Percentiles rank a stretch among this genome's conserved stretches.
These are phyloP conservation scores for Ramichloridium luteum DNA, from an alignment of 2,329 filamentous ascomycete species.

Conservation along the genomic window DNA sequence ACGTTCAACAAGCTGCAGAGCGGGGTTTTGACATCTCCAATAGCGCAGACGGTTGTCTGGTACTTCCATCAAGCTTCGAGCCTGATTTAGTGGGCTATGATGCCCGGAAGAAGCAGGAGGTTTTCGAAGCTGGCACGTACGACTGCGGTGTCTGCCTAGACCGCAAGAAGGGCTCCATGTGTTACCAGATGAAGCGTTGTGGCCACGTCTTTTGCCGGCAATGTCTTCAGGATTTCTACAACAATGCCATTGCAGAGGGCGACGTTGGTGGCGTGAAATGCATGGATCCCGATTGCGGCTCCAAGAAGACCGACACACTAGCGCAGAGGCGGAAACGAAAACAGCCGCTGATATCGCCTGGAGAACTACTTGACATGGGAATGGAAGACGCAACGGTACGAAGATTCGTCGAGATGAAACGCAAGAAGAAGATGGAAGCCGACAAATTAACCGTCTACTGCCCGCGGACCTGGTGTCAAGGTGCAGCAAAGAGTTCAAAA, in stretches of 20 bases:
- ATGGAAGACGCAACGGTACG: slow-evolving; percentile 55
- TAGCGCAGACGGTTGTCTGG: slow-evolving; percentile 30
- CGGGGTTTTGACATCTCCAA: slow-evolving; percentile 40
- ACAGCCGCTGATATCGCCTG: slow-evolving; percentile 60
- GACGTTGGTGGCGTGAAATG: slow-evolving; percentile 71
- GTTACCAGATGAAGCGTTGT: slow-evolving; percentile 72
- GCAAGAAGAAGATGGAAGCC: slow-evolving; percentile 82
- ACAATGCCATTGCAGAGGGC: slow-evolving; percentile 73
- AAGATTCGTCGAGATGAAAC: slow-evolving; percentile 79
- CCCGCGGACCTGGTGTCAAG: slow-evolving; percentile 83
- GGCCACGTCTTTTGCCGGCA: slow-evolving; percentile 79
- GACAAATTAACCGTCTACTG: slow-evolving; percentile 91
- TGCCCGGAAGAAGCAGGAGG: slow-evolving; percentile 56
- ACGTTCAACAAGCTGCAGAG: slow-evolving; percentile 47
- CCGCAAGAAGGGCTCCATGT: slow-evolving; percentile 73
- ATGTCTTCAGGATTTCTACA: slow-evolving; percentile 88
- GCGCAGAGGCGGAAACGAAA: slow-evolving; percentile 35
- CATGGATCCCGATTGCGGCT: slow-evolving; percentile 65
- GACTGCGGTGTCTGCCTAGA: slow-evolving; percentile 83
- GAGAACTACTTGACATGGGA: slow-evolving; percentile 54
- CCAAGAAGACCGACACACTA: slow-evolving; percentile 32
- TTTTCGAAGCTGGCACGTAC: slow-evolving; percentile 75
- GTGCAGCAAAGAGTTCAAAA: slow-evolving; percentile 54
- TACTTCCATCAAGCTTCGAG: slow-evolving; percentile 42
- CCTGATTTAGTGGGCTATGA: slow-evolving; percentile 68